Evolutionary conservation across 2,329 filamentous ascomycete species (phyloP), one percentile per base, ranked within the genome.

Genomic region (Aaosphaeria arxii): DNA sequence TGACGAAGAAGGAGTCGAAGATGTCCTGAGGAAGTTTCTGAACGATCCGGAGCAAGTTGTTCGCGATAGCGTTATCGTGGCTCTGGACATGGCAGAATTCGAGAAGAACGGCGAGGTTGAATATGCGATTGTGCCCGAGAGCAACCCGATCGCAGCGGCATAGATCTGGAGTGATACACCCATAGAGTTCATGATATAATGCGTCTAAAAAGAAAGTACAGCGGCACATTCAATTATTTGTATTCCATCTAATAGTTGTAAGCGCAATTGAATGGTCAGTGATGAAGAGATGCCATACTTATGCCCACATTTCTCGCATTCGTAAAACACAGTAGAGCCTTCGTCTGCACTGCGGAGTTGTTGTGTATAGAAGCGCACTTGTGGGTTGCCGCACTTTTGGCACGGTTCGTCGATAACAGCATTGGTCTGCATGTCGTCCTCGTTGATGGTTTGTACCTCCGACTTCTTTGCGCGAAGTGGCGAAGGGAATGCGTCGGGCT

Each of bases 61-160:
- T 39, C 84, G 91, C 50, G 94, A 99, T 67, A 97, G 92, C 71
- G 86, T 96, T 36, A 84, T 96, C 60, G 94, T 99, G 47, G 94
- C 94, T 40, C 78, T 99, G 57, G 94, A 99, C 71, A 99, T 99
- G 90, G 94, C 91, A 7, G 92, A 96, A 66, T 96, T 90, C 64
- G 94, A 99, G 78, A 90, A 88, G 77, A 88, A 85, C 58, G 88
- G 89, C 39, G 84, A 96, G 72, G 76, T 84, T 31, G 91, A 99
- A 69, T 99, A 99, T 77, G 94, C 94, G 42, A 80, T 96, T 63
- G 86, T 97, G 57, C 92, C 91, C 17, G 62, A 69, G 39, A 57
- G 54, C n/a, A 55, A 61, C 53, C 43, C 59, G 41, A 48, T 67
- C 43, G 62, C 49, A 17, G 66, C 62, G 38, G 67, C 7, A 43